Conservation (phyloP, 768 basidiomycete species). For the Podaxis sp. region DNA sequence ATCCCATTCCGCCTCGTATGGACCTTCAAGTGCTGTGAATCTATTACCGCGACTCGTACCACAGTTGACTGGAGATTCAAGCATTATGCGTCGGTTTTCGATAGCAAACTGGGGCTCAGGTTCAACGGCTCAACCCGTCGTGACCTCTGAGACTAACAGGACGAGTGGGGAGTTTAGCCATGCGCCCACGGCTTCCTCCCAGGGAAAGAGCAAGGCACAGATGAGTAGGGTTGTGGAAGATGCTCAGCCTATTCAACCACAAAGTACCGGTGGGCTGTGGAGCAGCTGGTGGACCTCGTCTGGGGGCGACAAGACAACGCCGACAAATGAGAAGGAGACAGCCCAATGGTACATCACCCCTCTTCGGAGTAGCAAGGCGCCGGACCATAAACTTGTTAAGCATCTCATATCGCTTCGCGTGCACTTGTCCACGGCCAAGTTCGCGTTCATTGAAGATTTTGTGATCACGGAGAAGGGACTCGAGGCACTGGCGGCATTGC, state of each 20-base stretch:
- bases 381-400: constrained; percentile 63
- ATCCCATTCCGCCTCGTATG: constrained; percentile 48
- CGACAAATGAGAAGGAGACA: constrained; percentile 33
- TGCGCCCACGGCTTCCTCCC: constrained; percentile 13
- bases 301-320: constrained; percentile 42
- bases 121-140: constrained; percentile 30
- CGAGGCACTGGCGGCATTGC: constrained; percentile 50
- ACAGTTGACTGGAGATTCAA: constrained; percentile 70
- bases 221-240: constrained; percentile 30
- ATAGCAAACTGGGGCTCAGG: constrained; percentile 56
- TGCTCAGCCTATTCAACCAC: constrained; percentile 46
- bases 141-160: constrained; percentile 27
- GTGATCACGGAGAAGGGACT: constrained; percentile 63
- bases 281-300: constrained; percentile 72
- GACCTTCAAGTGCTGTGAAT: constrained; percentile 52
- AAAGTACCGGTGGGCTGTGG: constrained; percentile 75
- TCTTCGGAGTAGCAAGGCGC: constrained; percentile 48
- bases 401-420: constrained; percentile 81
- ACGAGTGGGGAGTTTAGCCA: constrained; percentile 34
- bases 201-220: constrained; percentile 22
- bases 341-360: constrained; percentile 62
- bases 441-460: constrained; percentile 79
- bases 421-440: constrained; percentile 76
- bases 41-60: constrained; percentile 67
- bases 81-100: constrained; percentile 65